A percentile compares a stretch with the other conserved stretches of the same genome.
Conservation (phyloP, 805 yeast genomes). For the Metschnikowia henanensis region DNA sequence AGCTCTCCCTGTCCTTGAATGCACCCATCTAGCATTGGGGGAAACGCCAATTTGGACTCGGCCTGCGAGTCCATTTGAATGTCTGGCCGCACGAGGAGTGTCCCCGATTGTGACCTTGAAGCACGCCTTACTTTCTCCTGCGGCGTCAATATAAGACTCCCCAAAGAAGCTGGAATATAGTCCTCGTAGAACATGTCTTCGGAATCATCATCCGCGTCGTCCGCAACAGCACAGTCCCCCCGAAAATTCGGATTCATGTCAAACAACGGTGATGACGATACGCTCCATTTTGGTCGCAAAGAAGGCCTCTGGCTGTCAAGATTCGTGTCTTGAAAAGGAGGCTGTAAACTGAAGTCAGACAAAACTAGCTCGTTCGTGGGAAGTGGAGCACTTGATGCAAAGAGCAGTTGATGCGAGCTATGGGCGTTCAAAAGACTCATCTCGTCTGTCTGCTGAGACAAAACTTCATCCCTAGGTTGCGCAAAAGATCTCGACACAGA, state of each 20-base stretch:
- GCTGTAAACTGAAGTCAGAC: not conserved
- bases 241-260: not conserved
- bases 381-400: too few relatives aligned
- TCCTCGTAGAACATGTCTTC: conserved; percentile 58
- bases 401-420: not conserved
- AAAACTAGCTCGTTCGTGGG: not conserved
- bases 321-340: not conserved
- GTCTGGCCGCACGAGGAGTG: conserved; percentile 27
- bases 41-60: not conserved
- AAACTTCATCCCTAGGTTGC: not conserved
- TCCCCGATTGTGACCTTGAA: conserved; percentile 54
- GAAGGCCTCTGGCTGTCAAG: not conserved
- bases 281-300: conserved; percentile 1
- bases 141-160: conserved; percentile 77
- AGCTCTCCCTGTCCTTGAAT: not conserved
- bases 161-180: conserved; percentile 76
- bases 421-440: not conserved
- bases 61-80: conserved; percentile 1
- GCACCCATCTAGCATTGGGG: not conserved
- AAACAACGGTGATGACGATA: conserved; percentile 9
- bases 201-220: conserved; percentile 27
- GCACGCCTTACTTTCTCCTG: conserved; percentile 70
- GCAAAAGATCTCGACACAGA: not conserved
- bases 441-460: not conserved
- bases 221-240: conserved; percentile 27